Base-by-base conservation (phyloP, 2,329 filamentous ascomycete species). In the Pseudogymnoascus sp. region DNA sequence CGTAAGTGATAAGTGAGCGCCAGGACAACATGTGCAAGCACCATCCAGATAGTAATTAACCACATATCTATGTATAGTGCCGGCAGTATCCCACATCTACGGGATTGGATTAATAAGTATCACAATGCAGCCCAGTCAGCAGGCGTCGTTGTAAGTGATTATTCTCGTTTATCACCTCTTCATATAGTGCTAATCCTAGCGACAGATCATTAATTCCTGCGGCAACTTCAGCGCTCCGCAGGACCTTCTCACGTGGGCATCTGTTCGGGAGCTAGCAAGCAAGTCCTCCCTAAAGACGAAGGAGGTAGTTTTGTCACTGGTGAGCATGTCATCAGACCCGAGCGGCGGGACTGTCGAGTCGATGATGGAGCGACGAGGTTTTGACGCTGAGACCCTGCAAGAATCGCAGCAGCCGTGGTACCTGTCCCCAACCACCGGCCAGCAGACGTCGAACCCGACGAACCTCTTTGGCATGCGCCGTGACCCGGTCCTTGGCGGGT, bases 401-500 rank as follows among this genome's bases (percentile, higher is more conserved):
- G 8, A 16, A 16, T 14, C 46, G 3, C 46, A 16, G 24, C 24
- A 31, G 24, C 46, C 46, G 46, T 53, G 46, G 46, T 53, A 53
- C 24, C 46, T 53, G 26, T 53, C 46, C 24, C 46, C 46, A 53
- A 53, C n/a, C n/a, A 65, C 46, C 6, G 67, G 66, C 63, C 75
- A 69, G 40, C 66, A 63, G 33, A 67, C 72, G 12, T 75, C 78
- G 8, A 67, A 82, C 26, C 64, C 78, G 14, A 78, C 80, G 43
- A 77, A 69, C 53, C 67, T 86, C 37, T 79, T 82, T 6, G 84
- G 85, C 6, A 72, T 83, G n/a, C 73, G 77, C 59, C 72, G 71
- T 1, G 72, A 84, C 24, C 79, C 80, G 1, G 75, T 79, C 53
- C 76, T 88, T n/a, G 86, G 86, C 12, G 75, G 81, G 16, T 74